Evolutionary conservation across 371 early-diverging fungal genomes (phyloP).

Genomic region (Rhizopus sp.): DNA sequence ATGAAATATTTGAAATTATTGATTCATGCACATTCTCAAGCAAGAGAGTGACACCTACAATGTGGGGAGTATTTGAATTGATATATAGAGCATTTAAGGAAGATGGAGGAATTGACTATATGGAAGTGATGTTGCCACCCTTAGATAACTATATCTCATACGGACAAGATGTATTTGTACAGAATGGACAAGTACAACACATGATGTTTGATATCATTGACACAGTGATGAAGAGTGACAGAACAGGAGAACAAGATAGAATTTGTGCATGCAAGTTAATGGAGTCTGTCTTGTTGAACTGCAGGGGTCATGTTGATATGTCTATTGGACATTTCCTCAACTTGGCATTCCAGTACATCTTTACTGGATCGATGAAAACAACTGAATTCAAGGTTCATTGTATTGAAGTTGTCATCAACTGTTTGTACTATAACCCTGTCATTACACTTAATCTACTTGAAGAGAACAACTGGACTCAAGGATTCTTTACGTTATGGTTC

Average conservation of each 20-base stretch:
- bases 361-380: slow-evolving; percentile 59
- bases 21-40: slow-evolving; percentile 81
- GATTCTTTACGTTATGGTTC: slow-evolving; percentile 85
- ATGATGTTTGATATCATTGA: slow-evolving; percentile 72
- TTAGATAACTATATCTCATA: slow-evolving; percentile 87
- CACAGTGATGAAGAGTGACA: slow-evolving; percentile 72
- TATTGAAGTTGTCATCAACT: slow-evolving; percentile 75
- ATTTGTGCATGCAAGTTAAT: slow-evolving; percentile 76
- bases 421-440: slow-evolving; percentile 81
- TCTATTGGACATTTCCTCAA: slow-evolving; percentile 60
- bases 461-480: slow-evolving; percentile 70
- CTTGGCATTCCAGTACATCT: slow-evolving; percentile 66
- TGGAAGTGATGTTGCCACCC: slow-evolving; percentile 80
- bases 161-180: slow-evolving; percentile 71
- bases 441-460: slow-evolving; percentile 77
- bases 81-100: slow-evolving; percentile 76
- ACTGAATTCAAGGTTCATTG: slow-evolving; percentile 60
- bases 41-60: slow-evolving; percentile 77
- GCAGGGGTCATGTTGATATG: slow-evolving; percentile 73
- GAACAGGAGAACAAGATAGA: slow-evolving; percentile 69
- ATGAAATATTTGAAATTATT: slow-evolving; percentile 86
- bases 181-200: slow-evolving; percentile 62
- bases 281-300: slow-evolving; percentile 77
- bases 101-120: slow-evolving; percentile 71
- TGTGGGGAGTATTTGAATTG: slow-evolving; percentile 83